Evolutionary conservation across 1,284 basidiomycete genomes (phyloP).

Genomic region (Pyrrhoderma noxium): DNA sequence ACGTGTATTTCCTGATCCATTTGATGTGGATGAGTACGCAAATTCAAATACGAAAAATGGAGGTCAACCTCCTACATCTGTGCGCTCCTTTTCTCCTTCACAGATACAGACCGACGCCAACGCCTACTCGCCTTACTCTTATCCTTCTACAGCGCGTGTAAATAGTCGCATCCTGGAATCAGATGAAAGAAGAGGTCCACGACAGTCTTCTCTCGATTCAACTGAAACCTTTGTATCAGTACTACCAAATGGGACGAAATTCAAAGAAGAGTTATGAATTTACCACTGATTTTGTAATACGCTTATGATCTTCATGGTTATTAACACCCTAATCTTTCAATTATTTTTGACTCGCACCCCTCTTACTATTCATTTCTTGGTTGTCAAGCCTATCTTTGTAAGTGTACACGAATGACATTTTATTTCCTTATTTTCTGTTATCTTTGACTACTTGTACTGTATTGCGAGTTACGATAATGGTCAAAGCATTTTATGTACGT

Average conservation of each 20-base stretch:
- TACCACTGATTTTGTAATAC: too few relatives aligned
- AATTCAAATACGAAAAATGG: neutral
- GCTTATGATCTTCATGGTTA: too few relatives aligned
- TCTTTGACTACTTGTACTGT: too few relatives aligned
- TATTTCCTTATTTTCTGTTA: too few relatives aligned
- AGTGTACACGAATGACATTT: too few relatives aligned
- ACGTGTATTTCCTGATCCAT: neutral
- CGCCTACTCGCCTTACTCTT: constrained; percentile 1
- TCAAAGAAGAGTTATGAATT: constrained; percentile 11
- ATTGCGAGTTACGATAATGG: too few relatives aligned
- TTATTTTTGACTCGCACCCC: too few relatives aligned
- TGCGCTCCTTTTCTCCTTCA: constrained; percentile 1
- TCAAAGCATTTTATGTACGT: too few relatives aligned
- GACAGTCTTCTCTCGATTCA: constrained; percentile 12
- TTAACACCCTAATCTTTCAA: too few relatives aligned
- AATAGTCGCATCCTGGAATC: neutral
- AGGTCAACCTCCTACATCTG: constrained; percentile 1
- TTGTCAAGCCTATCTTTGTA: too few relatives aligned
- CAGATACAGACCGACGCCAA: neutral
- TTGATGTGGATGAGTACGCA: neutral
- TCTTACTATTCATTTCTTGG: too few relatives aligned
- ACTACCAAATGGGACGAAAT: constrained; percentile 16
- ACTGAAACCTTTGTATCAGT: constrained; percentile 8
- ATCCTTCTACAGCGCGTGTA: neutral
- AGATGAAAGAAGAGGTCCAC: neutral